Percentiles rank a stretch among this genome's conserved stretches.
phyloP scores from a whole-genome alignment of 2,329 filamentous ascomycete species.

The Epichloe aotearoae region DNA sequence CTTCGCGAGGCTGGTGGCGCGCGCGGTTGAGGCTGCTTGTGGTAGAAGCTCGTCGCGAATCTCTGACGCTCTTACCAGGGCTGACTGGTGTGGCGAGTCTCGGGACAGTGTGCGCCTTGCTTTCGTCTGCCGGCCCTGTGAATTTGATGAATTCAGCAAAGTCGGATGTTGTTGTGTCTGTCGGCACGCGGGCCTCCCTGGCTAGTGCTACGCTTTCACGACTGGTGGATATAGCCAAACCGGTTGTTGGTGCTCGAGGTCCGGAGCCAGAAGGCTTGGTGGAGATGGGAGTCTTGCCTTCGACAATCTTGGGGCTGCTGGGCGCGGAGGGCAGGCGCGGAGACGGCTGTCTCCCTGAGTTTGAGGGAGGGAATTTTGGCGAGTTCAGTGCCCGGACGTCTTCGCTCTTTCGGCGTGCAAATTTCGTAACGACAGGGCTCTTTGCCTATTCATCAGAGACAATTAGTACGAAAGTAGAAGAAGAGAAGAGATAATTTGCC shows the following conservation, averaged over 20 bases:
- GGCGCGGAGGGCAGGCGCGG: constrained; percentile 5
- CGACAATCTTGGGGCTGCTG: constrained; percentile 4
- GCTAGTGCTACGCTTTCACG: constrained; percentile 26
- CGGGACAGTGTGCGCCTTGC: constrained; percentile 21
- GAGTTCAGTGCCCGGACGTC: constrained; percentile 28
- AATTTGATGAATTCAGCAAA: constrained; percentile 84
- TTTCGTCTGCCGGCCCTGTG: constrained; percentile 54
- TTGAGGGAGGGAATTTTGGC: constrained; percentile 34
- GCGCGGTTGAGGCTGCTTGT: constrained; percentile 27
- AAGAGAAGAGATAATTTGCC: not conserved
- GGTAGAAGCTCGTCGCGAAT: constrained; percentile 25
- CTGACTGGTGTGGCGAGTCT: constrained; percentile 19
- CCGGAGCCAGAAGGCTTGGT: constrained; percentile 9
- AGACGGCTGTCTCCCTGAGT: constrained; percentile 16
- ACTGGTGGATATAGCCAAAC: constrained; percentile 10
- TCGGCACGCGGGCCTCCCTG: constrained; percentile 58
- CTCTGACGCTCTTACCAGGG: constrained; percentile 23
- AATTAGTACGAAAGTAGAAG: not conserved
- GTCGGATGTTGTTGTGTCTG: constrained; percentile 64
- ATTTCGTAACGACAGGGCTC: constrained; percentile 27
- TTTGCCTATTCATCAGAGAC: constrained; percentile 20
- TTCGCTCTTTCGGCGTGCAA: constrained; percentile 30
- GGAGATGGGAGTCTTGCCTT: constrained; percentile 2
- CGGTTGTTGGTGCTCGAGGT: constrained; percentile 12
- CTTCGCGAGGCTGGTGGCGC: constrained; percentile 59